phyloP scores from a whole-genome alignment of 371 early-diverging fungal genomes.

The Mucor mucedo region DNA sequence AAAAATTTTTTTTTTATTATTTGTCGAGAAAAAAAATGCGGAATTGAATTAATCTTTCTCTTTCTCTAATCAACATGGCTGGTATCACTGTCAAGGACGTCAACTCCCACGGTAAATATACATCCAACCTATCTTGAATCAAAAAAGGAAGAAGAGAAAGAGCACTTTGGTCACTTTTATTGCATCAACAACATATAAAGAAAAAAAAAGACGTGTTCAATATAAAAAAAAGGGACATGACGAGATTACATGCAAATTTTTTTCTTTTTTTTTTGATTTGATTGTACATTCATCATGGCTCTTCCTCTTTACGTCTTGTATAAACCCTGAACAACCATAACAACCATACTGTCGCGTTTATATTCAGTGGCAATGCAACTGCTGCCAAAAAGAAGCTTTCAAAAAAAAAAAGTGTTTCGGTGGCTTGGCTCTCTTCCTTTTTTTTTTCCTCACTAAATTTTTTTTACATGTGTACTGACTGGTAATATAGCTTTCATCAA shows the following conservation, averaged over 20 bases:
- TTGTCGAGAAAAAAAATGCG: constrained; percentile 18
- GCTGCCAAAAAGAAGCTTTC: background rate
- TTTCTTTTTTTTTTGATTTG: too few relatives aligned
- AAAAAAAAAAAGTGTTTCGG: constrained; percentile 17
- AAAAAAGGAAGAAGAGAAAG: too few relatives aligned
- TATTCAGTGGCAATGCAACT: too few relatives aligned
- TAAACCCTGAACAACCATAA: background rate
- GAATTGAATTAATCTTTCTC: constrained; percentile 30
- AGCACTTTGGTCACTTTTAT: background rate
- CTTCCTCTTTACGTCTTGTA: background rate
- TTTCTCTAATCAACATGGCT: constrained; percentile 44
- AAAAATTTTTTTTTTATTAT: constrained; percentile 23
- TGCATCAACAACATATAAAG: constrained; percentile 2
- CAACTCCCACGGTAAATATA: constrained; percentile 72
- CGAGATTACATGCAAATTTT: too few relatives aligned
- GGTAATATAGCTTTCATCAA: constrained; percentile 77
- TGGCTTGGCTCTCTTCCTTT: constrained; percentile 26
- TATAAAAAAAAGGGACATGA: too few relatives aligned
- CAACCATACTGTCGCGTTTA: too few relatives aligned
- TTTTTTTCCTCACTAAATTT: background rate
- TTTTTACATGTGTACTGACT: too few relatives aligned
- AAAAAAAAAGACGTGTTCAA: background rate
- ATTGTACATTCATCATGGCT: too few relatives aligned
- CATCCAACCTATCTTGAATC: background rate
- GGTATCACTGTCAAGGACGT: constrained; percentile 98